Conservation (phyloP, 176 grass and related monocot genomes). For the Avena sativa region DNA sequence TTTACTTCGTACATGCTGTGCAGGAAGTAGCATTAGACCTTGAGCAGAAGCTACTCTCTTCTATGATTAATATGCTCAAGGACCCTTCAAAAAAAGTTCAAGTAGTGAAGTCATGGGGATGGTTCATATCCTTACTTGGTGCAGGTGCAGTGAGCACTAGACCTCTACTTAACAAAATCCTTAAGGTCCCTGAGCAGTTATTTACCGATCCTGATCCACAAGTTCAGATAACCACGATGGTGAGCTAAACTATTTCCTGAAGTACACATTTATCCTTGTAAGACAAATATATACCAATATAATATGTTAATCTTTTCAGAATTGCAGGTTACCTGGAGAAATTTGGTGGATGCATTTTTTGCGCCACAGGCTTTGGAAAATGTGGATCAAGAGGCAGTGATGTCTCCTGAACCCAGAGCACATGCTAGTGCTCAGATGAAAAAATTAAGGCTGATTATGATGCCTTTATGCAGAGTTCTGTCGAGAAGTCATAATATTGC, state of each 20-base stretch:
- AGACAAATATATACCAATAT: constrained; percentile 14
- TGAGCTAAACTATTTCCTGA: constrained; percentile 45
- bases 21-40: constrained; percentile 69
- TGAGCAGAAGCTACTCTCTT: constrained; percentile 58
- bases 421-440: constrained; percentile 50
- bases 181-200: constrained; percentile 73
- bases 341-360: constrained; percentile 82
- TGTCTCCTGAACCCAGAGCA: constrained; percentile 26
- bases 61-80: constrained; percentile 62
- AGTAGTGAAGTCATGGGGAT: constrained; percentile 81
- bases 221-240: constrained; percentile 76
- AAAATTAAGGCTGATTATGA: constrained; percentile 79
- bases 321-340: constrained; percentile 81
- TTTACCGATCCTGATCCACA: constrained; percentile 72
- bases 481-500: constrained; percentile 63
- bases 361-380: constrained; percentile 36
- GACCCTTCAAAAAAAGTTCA: constrained; percentile 77
- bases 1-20: constrained; percentile 32
- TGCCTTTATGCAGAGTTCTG: constrained; percentile 68
- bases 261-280: constrained; percentile 14
- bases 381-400: constrained; percentile 34
- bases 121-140: constrained; percentile 79
- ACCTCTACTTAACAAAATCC: constrained; percentile 77
- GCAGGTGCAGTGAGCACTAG: constrained; percentile 53
- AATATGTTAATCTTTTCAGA: constrained; percentile 40